Conservation (phyloP, 495 filamentous ascomycete genomes). For the Neurospora tetraspora region DNA sequence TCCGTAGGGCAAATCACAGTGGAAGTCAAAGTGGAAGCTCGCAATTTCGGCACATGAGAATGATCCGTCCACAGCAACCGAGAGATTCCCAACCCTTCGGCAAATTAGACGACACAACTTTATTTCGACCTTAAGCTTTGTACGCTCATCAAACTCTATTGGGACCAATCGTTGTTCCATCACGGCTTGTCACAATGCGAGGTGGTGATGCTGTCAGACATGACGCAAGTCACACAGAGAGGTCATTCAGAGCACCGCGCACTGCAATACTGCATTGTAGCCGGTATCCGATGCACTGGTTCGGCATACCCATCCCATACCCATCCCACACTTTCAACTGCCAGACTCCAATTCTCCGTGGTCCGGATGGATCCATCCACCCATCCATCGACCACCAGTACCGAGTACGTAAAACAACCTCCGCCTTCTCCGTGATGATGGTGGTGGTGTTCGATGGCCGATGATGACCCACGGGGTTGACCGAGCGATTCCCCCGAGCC, state of each 20-base stretch:
- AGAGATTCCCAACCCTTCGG: neutral
- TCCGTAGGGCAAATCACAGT: neutral
- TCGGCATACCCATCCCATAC: neutral
- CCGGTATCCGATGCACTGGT: neutral
- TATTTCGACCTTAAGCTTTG: neutral
- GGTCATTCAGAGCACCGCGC: neutral
- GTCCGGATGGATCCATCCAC: neutral
- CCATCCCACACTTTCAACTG: neutral
- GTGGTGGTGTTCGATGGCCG: neutral
- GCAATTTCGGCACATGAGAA: neutral
- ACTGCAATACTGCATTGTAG: neutral
- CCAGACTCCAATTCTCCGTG: neutral
- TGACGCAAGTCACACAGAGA: neutral
- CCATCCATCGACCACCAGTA: neutral
- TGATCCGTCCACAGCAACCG: neutral
- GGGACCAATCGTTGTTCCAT: neutral
- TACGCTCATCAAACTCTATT: neutral
- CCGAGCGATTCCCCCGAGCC: neutral
- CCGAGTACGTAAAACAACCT: neutral
- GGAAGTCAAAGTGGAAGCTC: neutral
- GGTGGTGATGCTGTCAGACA: neutral
- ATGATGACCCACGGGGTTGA: neutral
- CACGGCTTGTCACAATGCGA: neutral
- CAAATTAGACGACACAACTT: neutral
- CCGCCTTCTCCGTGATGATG: neutral